Base-by-base conservation (phyloP, 768 basidiomycete species). In the Trametes cinnabarina region DNA sequence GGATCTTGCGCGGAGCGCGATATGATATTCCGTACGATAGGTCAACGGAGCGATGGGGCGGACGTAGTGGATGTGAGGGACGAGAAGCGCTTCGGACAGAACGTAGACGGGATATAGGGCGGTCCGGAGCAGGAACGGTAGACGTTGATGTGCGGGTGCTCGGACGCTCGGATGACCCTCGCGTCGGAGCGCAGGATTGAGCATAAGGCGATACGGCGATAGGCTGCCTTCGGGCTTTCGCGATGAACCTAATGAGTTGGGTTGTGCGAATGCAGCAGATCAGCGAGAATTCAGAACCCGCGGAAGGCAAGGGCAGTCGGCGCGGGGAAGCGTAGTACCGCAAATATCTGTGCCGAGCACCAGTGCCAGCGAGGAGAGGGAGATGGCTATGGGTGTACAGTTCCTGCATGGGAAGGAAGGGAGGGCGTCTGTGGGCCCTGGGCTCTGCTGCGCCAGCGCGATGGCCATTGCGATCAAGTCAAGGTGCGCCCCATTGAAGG, bases 111-210 rank as follows among this genome's bases (percentile, higher is more conserved):
- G 22, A 4, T 14, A 10, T 10, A 25, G 23, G 43, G 6, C 10
- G 11, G 43, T 44, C 22, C 43, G 22, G 43, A 44, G 15, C 23
- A 25, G 10, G 20, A 11, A 25, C 20, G 11, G 43, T 23, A 14
- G 37, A 5, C 37, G 30, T 32, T 32, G 12, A 12, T 32, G 15
- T 39, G 14, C 30, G 37, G 14, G 17, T 15, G 14, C 20, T 43
- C 48, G 55, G 55, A 57, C 20, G 20, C 30, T 37, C 55, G 55
- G 48, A 57, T 44, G 55, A 26, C 55, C 55, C 55, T 49, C 55
- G 28, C 47, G 39, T 57, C 55, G 55, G 55, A 35, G 55, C 14
- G 48, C 14, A 39, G 32, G 34, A 19, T 17, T 37, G 15, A 20
- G 26, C 22, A 17, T 32, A 25, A n/a, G 55, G 40, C 30, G 55